Conservation (phyloP, 2,329 filamentous ascomycete genomes). For the Cercospora sesami region DNA sequence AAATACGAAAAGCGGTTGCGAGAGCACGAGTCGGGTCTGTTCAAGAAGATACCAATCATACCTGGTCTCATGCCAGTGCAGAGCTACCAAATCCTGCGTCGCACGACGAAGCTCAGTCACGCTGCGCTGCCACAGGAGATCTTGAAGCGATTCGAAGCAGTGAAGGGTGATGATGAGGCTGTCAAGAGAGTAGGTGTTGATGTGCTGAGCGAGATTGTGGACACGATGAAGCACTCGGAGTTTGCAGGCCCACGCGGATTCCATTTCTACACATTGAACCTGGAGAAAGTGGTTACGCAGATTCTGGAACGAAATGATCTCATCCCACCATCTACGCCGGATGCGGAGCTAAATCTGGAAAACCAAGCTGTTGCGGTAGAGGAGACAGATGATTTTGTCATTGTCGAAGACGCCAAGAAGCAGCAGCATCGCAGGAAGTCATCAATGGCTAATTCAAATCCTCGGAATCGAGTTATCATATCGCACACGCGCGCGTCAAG, state of each 20-base stretch:
- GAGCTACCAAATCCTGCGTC: constrained; percentile 90
- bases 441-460: constrained; percentile 79
- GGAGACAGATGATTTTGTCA: constrained; percentile 40
- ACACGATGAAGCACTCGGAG: constrained; percentile 68
- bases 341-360: constrained; percentile 45
- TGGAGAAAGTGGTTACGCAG: constrained; percentile 93
- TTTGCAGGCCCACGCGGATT: constrained; percentile 68
- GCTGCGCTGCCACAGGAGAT: constrained; percentile 74
- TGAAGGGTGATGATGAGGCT: constrained; percentile 76
- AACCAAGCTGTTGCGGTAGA: constrained; percentile 35
- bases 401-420: constrained; percentile 53
- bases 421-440: constrained; percentile 57
- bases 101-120: constrained; percentile 92
- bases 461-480: constrained; percentile 84
- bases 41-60: constrained; percentile 85
- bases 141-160: constrained; percentile 67
- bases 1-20: constrained; percentile 75
- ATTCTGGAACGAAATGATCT: constrained; percentile 84
- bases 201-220: constrained; percentile 80
- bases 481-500: constrained; percentile 56
- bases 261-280: constrained; percentile 95
- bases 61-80: constrained; percentile 97
- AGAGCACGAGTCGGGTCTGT: constrained; percentile 77
- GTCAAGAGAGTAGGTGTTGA: constrained; percentile 79
- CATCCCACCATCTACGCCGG: constrained; percentile 59